Percentiles rank a stretch among this genome's conserved stretches.
phyloP scores from a whole-genome alignment of 78 protist species.

The Chrysochromulina parva region DNA sequence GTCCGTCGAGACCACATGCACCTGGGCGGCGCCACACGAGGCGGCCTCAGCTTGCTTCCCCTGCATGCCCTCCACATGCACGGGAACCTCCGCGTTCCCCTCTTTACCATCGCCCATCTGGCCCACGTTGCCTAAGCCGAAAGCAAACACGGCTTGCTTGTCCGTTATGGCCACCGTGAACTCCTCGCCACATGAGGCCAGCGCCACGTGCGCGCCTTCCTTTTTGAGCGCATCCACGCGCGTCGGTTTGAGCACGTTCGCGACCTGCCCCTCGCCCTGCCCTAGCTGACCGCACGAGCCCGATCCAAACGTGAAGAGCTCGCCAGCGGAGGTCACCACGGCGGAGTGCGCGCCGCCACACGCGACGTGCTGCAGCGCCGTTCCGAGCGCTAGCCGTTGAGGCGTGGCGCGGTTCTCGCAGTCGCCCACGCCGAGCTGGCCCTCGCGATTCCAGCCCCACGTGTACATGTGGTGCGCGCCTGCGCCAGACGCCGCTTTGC shows the following conservation, averaged over 20 bases:
- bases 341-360: background rate
- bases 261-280: background rate
- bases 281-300: background rate
- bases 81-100: background rate
- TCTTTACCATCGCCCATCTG: background rate
- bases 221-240: background rate
- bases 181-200: background rate
- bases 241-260: background rate
- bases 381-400: background rate
- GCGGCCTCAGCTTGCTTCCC: background rate
- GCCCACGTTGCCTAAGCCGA: background rate
- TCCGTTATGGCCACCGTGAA: background rate
- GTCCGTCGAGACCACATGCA: background rate
- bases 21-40: background rate
- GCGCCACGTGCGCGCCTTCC: background rate
- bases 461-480: background rate
- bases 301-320: background rate
- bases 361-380: background rate
- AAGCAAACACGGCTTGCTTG: background rate
- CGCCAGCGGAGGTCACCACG: background rate
- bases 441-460: slow-evolving; percentile 35
- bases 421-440: slow-evolving; percentile 47
- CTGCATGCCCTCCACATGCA: background rate
- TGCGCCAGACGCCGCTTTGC: background rate
- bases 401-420: background rate